A percentile compares a stretch with the other conserved stretches of the same genome.
phyloP scores from a whole-genome alignment of 805 yeast species.

The Yamadazyma phyllophila region DNA sequence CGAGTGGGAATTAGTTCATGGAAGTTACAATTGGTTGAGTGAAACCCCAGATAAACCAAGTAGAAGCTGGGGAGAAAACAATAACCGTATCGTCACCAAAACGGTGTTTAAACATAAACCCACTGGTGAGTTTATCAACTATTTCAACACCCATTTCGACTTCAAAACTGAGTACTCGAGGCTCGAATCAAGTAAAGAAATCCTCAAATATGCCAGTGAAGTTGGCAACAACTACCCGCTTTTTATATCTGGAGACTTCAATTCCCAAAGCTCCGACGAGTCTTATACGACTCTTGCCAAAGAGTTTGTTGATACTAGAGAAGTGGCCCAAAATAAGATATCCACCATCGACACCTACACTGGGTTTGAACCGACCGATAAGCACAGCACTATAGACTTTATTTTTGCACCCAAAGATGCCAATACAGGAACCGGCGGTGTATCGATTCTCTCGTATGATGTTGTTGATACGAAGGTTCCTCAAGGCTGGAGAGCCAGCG shows the following conservation, averaged over 20 bases:
- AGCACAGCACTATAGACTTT: slow-evolving; percentile 27
- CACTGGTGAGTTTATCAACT: slow-evolving; percentile 22
- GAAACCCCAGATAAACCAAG: slow-evolving; percentile 52
- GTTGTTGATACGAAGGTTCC: slow-evolving; percentile 32
- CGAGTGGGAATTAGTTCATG: slow-evolving; percentile 37
- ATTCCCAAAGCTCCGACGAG: neutral
- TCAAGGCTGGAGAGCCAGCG: slow-evolving; percentile 38
- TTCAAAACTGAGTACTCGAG: slow-evolving; percentile 26
- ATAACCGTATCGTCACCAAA: slow-evolving; percentile 37
- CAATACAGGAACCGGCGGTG: slow-evolving; percentile 5
- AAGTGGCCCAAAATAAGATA: slow-evolving; percentile 23
- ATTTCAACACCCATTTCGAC: slow-evolving; percentile 51
- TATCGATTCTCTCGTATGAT: slow-evolving; percentile 22
- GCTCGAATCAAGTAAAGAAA: neutral
- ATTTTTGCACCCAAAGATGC: slow-evolving; percentile 17
- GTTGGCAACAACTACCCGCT: neutral
- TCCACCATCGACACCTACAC: slow-evolving; percentile 30
- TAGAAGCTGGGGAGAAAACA: slow-evolving; percentile 38
- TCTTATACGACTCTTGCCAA: slow-evolving; percentile 9
- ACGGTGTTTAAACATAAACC: slow-evolving; percentile 23
- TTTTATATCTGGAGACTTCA: slow-evolving; percentile 1
- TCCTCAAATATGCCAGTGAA: neutral
- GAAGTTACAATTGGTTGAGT: slow-evolving; percentile 50
- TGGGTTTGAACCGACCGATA: slow-evolving; percentile 27
- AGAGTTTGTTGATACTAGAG: slow-evolving; percentile 24